Percentiles rank a stretch among this genome's conserved stretches.
Evolutionary conservation across 2,329 filamentous ascomycete species (phyloP).

Genomic region (Tolypocladium sp.): DNA sequence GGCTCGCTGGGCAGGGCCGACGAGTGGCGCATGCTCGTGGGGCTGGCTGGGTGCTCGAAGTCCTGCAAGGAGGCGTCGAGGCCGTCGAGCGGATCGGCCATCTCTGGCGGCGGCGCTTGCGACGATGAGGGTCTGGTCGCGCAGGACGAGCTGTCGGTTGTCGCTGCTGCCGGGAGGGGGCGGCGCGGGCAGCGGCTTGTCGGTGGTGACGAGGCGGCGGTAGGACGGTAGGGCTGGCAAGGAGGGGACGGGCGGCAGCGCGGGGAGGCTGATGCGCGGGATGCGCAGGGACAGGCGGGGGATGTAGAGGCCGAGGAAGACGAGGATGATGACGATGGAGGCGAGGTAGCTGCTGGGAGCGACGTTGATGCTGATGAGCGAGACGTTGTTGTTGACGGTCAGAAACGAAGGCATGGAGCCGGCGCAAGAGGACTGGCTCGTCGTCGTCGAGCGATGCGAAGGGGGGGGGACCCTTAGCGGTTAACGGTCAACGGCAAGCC

Average conservation of each 20-base stretch:
- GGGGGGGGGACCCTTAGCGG: background rate
- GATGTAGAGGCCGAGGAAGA: slow-evolving; percentile 42
- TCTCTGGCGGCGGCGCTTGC: slow-evolving; percentile 5
- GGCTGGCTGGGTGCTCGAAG: slow-evolving; percentile 40
- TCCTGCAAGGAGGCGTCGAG: slow-evolving; percentile 46
- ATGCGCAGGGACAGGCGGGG: slow-evolving; percentile 23
- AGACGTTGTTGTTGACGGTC: slow-evolving; percentile 53
- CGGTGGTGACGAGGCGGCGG: slow-evolving; percentile 9
- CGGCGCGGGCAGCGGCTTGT: slow-evolving; percentile 17
- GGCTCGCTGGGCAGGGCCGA: slow-evolving; percentile 22
- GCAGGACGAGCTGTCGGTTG: slow-evolving; percentile 16
- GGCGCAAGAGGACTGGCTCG: slow-evolving; percentile 2
- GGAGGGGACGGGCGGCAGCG: slow-evolving; percentile 8
- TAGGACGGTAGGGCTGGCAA: slow-evolving; percentile 2
- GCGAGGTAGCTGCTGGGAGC: slow-evolving; percentile 49
- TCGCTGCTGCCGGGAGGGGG: slow-evolving; percentile 10
- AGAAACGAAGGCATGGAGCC: slow-evolving; percentile 48
- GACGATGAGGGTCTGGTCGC: slow-evolving; percentile 22
- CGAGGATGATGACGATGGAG: slow-evolving; percentile 36
- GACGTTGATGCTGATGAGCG: slow-evolving; percentile 49
- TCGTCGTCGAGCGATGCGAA: background rate
- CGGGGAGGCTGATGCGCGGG: slow-evolving; percentile 24
- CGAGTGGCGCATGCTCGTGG: slow-evolving; percentile 20
- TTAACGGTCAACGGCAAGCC: background rate
- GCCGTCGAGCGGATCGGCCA: slow-evolving; percentile 27